A percentile compares a stretch with the other conserved stretches of the same genome.
Evolutionary conservation across 805 yeast genomes (phyloP).

Genomic region (Jamesozyma spencerorum): DNA sequence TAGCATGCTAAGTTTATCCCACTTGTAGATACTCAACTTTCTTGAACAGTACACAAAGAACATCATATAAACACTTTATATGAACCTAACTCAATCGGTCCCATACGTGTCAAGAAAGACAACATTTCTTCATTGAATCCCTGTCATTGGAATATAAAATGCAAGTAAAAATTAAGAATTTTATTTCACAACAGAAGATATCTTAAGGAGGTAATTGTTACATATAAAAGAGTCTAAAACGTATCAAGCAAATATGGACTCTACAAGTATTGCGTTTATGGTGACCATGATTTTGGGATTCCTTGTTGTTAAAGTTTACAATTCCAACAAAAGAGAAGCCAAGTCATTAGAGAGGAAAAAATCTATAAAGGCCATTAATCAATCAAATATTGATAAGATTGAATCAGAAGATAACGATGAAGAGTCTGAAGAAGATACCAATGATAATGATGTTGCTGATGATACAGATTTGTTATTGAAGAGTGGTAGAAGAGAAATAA

Average conservation of each 20-base stretch:
- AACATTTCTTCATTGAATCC: too few species aligned
- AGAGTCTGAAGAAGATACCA: conserved; percentile 1
- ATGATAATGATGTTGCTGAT: conserved; percentile 1
- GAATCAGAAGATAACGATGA: conserved; percentile 1
- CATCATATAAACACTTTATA: too few species aligned
- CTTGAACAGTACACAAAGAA: too few species aligned
- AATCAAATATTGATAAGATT: background rate
- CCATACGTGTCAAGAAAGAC: too few species aligned
- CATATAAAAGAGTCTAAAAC: background rate
- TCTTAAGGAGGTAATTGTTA: background rate
- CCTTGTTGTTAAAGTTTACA: conserved; percentile 51
- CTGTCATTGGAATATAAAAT: too few species aligned
- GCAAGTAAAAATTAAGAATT: too few species aligned
- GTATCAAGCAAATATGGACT: conserved; percentile 1
- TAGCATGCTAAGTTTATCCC: too few species aligned
- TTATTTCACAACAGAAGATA: too few species aligned
- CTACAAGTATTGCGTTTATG: conserved; percentile 8
- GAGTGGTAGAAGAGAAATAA: conserved; percentile 39
- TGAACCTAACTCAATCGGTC: too few species aligned
- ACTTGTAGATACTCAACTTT: too few species aligned
- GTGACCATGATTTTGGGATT: conserved; percentile 36
- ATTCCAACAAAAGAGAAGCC: background rate
- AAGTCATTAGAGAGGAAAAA: background rate
- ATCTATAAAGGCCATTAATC: background rate
- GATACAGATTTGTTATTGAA: conserved; percentile 1